phyloP scores from a whole-genome alignment of 2,329 filamentous ascomycete species.

The Talaromyces sp. region DNA sequence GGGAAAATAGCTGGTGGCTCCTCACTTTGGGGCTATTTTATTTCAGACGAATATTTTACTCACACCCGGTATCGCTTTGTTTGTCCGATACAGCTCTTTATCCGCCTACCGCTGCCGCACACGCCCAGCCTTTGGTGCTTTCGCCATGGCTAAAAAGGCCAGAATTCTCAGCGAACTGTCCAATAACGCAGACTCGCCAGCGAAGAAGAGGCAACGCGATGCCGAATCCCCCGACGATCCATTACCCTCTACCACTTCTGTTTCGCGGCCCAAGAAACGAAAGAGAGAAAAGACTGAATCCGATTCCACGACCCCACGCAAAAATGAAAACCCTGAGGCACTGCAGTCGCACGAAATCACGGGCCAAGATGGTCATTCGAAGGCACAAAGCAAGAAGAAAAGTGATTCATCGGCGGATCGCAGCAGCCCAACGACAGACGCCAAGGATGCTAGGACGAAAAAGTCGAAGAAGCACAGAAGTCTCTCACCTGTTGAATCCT shows the following conservation, averaged over 20 bases:
- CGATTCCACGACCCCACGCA: neutral
- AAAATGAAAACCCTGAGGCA: neutral
- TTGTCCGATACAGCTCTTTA: neutral
- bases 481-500: neutral
- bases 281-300: slow-evolving; percentile 17
- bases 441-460: neutral
- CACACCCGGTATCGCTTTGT: neutral
- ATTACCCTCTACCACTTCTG: slow-evolving; percentile 11
- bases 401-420: slow-evolving; percentile 22
- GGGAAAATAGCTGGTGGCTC: neutral
- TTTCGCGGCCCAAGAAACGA: slow-evolving; percentile 34
- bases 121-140: neutral
- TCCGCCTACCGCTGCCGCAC: slow-evolving; percentile 3
- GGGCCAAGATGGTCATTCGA: slow-evolving; percentile 27
- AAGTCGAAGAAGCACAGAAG: neutral
- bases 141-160: slow-evolving; percentile 2
- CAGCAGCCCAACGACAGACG: slow-evolving; percentile 19
- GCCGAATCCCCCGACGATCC: neutral
- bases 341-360: neutral
- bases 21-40: neutral
- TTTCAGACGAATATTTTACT: neutral
- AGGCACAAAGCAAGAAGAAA: slow-evolving; percentile 21
- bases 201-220: neutral
- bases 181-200: neutral
- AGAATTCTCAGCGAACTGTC: neutral